A percentile compares a stretch with the other conserved stretches of the same genome.
Conservation (phyloP, 1,284 basidiomycete genomes). For the Wolfiporia cocos region DNA sequence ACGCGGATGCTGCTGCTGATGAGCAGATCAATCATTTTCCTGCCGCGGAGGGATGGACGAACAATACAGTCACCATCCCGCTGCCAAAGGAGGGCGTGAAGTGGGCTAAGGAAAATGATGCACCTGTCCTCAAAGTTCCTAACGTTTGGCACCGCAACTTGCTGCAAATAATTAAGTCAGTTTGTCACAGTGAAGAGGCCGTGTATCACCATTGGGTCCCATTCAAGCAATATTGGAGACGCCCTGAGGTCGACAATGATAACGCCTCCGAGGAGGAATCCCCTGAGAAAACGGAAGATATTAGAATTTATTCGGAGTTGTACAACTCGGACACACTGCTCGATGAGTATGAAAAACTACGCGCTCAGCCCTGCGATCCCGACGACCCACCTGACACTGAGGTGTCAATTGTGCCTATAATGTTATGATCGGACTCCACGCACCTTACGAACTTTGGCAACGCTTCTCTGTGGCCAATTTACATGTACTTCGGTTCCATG, state of each 20-base stretch:
- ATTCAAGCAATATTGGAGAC: background rate
- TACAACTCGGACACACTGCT: constrained; percentile 13
- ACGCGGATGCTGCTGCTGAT: no score
- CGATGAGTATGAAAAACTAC: constrained; percentile 10
- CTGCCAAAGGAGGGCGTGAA: background rate
- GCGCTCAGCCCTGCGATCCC: background rate
- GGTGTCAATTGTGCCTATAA: constrained; percentile 9
- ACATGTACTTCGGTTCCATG: constrained; percentile 12
- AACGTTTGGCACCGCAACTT: background rate
- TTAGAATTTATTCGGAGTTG: constrained; percentile 8
- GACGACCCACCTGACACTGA: background rate
- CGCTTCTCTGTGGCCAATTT: constrained; percentile 8
- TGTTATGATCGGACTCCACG: constrained; percentile 15
- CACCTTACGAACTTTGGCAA: constrained; percentile 14
- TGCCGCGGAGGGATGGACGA: background rate
- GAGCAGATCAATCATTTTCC: background rate
- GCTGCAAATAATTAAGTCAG: background rate
- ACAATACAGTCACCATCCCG: background rate
- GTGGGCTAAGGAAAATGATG: background rate
- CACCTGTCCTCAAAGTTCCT: background rate
- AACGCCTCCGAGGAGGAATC: background rate
- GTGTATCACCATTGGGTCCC: background rate
- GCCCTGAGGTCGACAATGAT: background rate
- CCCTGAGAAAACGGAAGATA: background rate
- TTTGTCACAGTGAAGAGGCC: background rate